A percentile compares a stretch with the other conserved stretches of the same genome.
Conservation (phyloP, 768 basidiomycete genomes). For the Suillus paluster region DNA sequence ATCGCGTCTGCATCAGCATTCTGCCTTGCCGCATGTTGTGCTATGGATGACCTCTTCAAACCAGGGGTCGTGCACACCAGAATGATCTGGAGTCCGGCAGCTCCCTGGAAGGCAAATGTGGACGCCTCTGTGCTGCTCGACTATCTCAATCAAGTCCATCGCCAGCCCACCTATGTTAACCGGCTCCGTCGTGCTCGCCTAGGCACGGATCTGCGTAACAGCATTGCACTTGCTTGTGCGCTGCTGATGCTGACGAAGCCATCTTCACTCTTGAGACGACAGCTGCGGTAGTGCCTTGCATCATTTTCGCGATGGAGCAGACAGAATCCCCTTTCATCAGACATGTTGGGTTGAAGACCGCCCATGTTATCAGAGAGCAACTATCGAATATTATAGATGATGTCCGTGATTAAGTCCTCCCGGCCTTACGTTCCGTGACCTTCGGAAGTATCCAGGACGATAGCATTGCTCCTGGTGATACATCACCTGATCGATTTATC, state of each 20-base stretch:
- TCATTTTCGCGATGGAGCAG: not conserved
- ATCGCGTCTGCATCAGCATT: not conserved
- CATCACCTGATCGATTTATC: not conserved
- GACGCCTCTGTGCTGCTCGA: not conserved
- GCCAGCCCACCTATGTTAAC: no score
- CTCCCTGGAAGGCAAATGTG: not conserved
- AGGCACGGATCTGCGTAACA: not conserved
- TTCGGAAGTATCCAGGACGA: not conserved
- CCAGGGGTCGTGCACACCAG: not conserved
- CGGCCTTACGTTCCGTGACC: not conserved
- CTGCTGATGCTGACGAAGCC: not conserved
- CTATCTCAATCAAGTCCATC: not conserved
- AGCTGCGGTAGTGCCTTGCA: no score
- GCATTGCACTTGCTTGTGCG: not conserved
- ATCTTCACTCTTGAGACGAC: not conserved
- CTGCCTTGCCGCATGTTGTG: not conserved
- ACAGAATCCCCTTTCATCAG: not conserved
- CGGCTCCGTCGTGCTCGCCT: no score
- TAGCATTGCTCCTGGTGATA: not conserved
- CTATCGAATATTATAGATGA: not conserved
- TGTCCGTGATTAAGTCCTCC: not conserved
- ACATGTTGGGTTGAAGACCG: not conserved
- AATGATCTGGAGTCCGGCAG: not conserved
- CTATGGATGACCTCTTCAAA: not conserved
- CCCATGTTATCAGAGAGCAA: not conserved